phyloP scores from a whole-genome alignment of 2,329 filamentous ascomycete genomes.

The Drechmeria coniospora region DNA sequence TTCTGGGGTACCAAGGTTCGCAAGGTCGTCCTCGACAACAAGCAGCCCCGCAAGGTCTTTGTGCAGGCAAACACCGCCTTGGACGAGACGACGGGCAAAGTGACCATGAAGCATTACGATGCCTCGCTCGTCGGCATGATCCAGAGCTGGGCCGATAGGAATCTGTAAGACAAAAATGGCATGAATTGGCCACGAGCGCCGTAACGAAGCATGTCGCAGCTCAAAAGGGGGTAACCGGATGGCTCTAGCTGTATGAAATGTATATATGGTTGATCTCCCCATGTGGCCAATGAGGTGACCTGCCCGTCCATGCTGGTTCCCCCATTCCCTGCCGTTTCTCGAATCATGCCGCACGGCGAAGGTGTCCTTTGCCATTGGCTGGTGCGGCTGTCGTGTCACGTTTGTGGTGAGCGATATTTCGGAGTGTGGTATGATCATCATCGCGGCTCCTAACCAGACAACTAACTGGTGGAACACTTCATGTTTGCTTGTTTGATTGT shows the following conservation, averaged over 20 bases:
- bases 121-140: conserved; percentile 68
- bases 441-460: conserved; percentile 17
- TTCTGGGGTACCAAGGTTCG: conserved; percentile 76
- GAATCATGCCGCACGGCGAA: no score
- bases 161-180: conserved; percentile 19
- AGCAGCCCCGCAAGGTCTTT: conserved; percentile 79
- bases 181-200: no score
- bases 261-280: no score
- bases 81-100: conserved; percentile 50
- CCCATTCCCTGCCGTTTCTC: no score
- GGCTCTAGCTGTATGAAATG: no score
- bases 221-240: no score
- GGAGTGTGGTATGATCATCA: conserved; percentile 9
- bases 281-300: no score
- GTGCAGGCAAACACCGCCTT: conserved; percentile 83
- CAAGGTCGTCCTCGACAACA: conserved; percentile 58
- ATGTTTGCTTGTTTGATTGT: conserved; percentile 31
- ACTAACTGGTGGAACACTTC: conserved; percentile 7
- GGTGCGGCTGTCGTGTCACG: no score
- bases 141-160: conserved; percentile 59
- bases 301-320: no score
- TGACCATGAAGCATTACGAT: conserved; percentile 74
- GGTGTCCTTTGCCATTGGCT: no score
- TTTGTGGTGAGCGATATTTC: no score
- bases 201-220: conserved; percentile 1